Percentiles rank a stretch among this genome's conserved stretches.
These are phyloP conservation scores for Boletus edulis DNA, from an alignment of 768 basidiomycete genomes.

Conservation along the genomic window DNA sequence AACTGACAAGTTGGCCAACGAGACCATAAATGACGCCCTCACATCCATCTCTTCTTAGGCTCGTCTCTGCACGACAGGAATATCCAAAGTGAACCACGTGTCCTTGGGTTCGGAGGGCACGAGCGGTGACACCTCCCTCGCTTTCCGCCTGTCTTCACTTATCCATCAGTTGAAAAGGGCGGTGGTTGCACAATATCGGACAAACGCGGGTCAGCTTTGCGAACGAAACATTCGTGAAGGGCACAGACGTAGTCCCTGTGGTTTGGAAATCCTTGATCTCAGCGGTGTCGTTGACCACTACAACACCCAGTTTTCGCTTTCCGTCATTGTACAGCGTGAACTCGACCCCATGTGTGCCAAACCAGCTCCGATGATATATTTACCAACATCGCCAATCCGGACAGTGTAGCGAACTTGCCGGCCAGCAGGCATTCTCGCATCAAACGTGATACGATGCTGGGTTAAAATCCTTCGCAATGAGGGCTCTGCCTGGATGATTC, in stretches of 20 bases:
- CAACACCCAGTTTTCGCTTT: background rate
- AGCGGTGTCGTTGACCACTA: constrained; percentile 15
- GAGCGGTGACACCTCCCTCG: too few relatives aligned
- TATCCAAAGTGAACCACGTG: constrained; percentile 18
- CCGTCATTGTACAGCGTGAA: constrained; percentile 21
- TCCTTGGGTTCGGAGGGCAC: background rate
- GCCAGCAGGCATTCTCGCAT: constrained; percentile 14
- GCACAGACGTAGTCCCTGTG: background rate
- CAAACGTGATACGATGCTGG: constrained; percentile 24
- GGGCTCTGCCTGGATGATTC: constrained; percentile 23
- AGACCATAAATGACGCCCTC: too few relatives aligned
- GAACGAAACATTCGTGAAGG: background rate
- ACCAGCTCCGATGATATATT: constrained; percentile 26
- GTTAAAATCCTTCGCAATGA: constrained; percentile 27
- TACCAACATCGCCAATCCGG: background rate
- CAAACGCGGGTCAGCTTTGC: constrained; percentile 17
- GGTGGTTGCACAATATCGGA: constrained; percentile 32
- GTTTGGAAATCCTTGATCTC: constrained; percentile 16
- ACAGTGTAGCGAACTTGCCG: constrained; percentile 6
- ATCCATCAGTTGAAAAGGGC: constrained; percentile 21
- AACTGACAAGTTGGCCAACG: too few relatives aligned
- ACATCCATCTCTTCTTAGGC: too few relatives aligned
- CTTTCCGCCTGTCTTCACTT: background rate
- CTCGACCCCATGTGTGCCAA: constrained; percentile 10
- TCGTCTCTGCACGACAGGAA: constrained; percentile 7